phyloP scores from a whole-genome alignment of 345 rosid genomes.

The Cardiospermum halicacabum region DNA sequence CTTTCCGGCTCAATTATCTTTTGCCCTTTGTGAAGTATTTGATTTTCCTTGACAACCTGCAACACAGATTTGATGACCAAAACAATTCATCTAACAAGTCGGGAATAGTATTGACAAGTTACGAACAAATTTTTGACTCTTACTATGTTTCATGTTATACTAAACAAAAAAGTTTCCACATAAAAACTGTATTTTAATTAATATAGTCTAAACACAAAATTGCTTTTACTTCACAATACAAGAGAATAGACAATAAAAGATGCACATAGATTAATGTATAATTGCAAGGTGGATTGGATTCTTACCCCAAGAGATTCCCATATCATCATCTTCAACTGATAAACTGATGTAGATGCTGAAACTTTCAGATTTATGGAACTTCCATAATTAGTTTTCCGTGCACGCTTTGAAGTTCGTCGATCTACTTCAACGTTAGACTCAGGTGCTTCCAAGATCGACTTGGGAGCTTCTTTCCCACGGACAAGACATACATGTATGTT shows the following conservation, averaged over 20 bases:
- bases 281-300: conserved; percentile 1
- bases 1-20: conserved; percentile 67
- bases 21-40: conserved; percentile 86
- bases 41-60: conserved; percentile 97
- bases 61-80: neutral
- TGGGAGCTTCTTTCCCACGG: conserved; percentile 94
- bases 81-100: conserved; percentile 7
- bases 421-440: conserved; percentile 62
- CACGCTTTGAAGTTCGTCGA: conserved; percentile 79
- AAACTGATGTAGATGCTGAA: conserved; percentile 80
- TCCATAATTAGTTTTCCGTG: conserved; percentile 74
- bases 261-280: neutral
- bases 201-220: too few relatives aligned
- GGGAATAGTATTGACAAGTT: neutral
- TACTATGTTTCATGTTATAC: too few relatives aligned
- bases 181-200: too few relatives aligned
- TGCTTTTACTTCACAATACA: too few relatives aligned
- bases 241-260: neutral
- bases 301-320: conserved; percentile 99
- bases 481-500: conserved; percentile 72
- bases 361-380: conserved; percentile 70
- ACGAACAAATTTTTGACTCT: too few relatives aligned
- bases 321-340: conserved; percentile 98
- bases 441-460: conserved; percentile 75
- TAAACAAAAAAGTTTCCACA: too few relatives aligned